Base-by-base conservation (phyloP, 192 early-diverging fungal genomes). In the Coemansia sp. region DNA sequence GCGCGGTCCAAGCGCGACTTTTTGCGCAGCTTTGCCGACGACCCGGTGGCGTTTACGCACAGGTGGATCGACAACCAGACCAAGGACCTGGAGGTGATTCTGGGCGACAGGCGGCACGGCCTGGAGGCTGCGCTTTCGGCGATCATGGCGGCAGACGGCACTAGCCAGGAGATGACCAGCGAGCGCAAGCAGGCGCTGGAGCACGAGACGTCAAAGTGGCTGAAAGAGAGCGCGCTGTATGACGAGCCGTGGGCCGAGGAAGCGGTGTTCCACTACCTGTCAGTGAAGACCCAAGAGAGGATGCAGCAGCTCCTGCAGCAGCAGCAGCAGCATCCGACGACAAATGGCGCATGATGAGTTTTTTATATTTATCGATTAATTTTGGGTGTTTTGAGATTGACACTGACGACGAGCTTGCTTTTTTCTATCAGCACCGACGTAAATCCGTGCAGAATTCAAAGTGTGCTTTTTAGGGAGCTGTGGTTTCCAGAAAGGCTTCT, bases 51-150 rank as follows among this genome's bases (percentile, higher is more conserved):
- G 44, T 97, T 97, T 72, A 85, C 95, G 55, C 92, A 95, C 61
- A 85, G 90, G 50, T 98, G 95, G 95, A 84, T 96, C 29, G 91
- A 89, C 13, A 89, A 88, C 69, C 97, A 98, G 83, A 91, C 88
- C 62, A 83, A 92, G 50, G 97, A 98, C 79, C 73, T 97, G 58
- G 93, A 97, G 79, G 89, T 92, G 27, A 74, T 83, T 14, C 42
- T 80, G 45, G 79, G 79, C 55, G 73, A 75, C 59, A 53, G 77
- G 5, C 50, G 69, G 30, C 71, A 75, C 37, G 77, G 67, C 8
- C 62, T 80, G 52, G 77, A 80, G 57, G 77, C 77, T 0, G 77
- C 77, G 23, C 64, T 74, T 6, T 56, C 63, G 4, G 70, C 77
- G 2, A 73, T 80, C 31, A 74, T 80, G 77, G 72, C 57, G 0